Base-by-base conservation (phyloP, 768 basidiomycete species). In the Trametes cinnabarina region DNA sequence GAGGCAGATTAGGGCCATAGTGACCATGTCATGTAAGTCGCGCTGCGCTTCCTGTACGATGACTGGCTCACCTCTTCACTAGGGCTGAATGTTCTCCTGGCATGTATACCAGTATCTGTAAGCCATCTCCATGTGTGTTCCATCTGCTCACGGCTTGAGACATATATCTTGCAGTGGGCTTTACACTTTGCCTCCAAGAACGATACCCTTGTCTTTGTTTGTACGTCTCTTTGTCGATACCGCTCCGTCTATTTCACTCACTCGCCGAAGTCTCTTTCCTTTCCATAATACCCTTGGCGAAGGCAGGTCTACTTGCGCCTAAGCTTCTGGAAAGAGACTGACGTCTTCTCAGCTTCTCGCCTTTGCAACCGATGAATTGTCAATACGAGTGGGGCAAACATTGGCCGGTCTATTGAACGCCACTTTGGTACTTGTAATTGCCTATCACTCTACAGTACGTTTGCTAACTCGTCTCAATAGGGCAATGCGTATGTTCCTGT, bases 291-390 rank as follows among this genome's bases (percentile, higher is more conserved):
- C 92, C 92, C 6, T 77, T 94, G 5, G 92, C 92, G 39, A 90
- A 92, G 74, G 88, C 87, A 40, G 32, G 34, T 20, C 49, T 44
- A 23, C 12, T 32, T 32, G 30, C 12, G 30, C 50, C 15, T 32
- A 23, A 20, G 40, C 28, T 25, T 44, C 26, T 12, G 32, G 34
- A 28, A 1, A 26, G 7, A 7, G 30, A 58, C 12, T 63, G 60
- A 47, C 37, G 4, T 5, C 9, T 17, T 3, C 10, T 19, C 39
- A 90, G 87, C 72, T 93, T 4, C 78, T 94, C 2, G 87, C 86
- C 1, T 93, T 92, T 66, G 90, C 90, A 1, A 94, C 92, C 0
- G 92, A 94, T 58, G 90, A 94, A 62, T 63, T 94, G 17, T 89
- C 92, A 3, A 66, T 92, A 54, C 84, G 91, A 28, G 85, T 93